Evolutionary conservation across 768 basidiomycete species (phyloP).

Genomic region (Candolleomyces aberdarensis): DNA sequence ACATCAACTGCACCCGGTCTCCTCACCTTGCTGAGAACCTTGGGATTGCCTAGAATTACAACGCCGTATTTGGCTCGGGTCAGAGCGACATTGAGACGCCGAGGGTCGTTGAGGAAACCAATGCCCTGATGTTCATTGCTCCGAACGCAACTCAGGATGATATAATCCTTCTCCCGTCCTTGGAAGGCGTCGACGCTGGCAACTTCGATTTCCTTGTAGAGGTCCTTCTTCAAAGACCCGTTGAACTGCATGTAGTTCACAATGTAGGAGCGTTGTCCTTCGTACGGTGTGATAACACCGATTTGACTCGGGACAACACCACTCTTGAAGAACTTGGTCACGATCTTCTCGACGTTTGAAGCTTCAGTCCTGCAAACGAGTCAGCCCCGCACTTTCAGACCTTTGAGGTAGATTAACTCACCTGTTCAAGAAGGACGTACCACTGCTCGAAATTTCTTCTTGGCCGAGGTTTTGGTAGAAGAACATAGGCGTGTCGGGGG

Average conservation of each 20-base stretch:
- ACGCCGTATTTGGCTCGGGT: conserved; percentile 98
- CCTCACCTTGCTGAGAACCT: conserved; percentile 94
- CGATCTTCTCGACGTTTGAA: conserved; percentile 99
- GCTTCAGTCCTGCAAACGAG: conserved; percentile 77
- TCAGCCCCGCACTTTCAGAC: conserved; percentile 2
- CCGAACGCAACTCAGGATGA: conserved; percentile 95
- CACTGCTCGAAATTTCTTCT: conserved; percentile 97
- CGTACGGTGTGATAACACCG: conserved; percentile 98
- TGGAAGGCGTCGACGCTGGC: conserved; percentile 99
- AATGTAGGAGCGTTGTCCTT: conserved; percentile 97
- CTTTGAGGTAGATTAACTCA: conserved; percentile 24
- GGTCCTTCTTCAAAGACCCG: conserved; percentile 97
- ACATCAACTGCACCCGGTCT: conserved; percentile 2
- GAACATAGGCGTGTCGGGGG: conserved; percentile 97
- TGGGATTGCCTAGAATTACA: conserved; percentile 99
- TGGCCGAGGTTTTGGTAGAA: conserved; percentile 99
- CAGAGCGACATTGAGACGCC: conserved; percentile 93
- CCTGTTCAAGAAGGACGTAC: conserved; percentile 98
- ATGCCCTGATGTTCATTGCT: conserved; percentile 99
- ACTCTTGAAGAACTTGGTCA: conserved; percentile 99
- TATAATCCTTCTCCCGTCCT: conserved; percentile 99
- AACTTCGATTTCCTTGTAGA: conserved; percentile 99
- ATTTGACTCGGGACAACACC: conserved; percentile 95
- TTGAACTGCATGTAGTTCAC: conserved; percentile 99
- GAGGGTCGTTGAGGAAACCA: conserved; percentile 97